phyloP scores from a whole-genome alignment of 306 rosid genomes.

The Fagus sylvatica region DNA sequence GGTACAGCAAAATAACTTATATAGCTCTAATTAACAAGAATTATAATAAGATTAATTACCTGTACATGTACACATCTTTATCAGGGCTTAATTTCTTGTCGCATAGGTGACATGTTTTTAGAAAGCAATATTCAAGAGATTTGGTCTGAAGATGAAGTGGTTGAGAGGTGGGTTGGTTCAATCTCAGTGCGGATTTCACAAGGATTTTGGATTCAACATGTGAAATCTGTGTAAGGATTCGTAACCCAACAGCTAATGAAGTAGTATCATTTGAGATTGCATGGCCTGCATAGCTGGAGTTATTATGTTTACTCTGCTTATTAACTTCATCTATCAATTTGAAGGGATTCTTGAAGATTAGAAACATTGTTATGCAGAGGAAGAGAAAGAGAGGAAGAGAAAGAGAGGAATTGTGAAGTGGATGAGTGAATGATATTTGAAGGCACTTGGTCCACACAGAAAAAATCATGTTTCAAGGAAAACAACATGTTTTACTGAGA shows the following conservation, averaged over 20 bases:
- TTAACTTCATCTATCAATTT: background rate
- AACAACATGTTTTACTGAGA: background rate
- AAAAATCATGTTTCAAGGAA: background rate
- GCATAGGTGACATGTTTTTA: slow-evolving; percentile 49
- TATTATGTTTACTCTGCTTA: background rate
- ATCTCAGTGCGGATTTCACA: slow-evolving; percentile 36
- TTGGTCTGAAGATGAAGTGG: background rate
- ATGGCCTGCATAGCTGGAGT: background rate
- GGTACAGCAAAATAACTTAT: too few species aligned
- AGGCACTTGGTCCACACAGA: background rate
- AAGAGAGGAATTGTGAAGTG: slow-evolving; percentile 11
- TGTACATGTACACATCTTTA: slow-evolving; percentile 58
- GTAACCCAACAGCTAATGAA: slow-evolving; percentile 36
- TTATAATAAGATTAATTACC: slow-evolving; percentile 22
- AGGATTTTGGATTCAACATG: slow-evolving; percentile 24
- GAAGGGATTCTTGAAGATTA: slow-evolving; percentile 19
- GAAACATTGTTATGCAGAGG: slow-evolving; percentile 6
- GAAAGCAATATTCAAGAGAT: slow-evolving; percentile 29
- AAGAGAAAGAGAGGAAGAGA: background rate
- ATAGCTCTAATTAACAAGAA: too few species aligned
- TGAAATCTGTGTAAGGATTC: slow-evolving; percentile 35
- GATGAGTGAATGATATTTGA: slow-evolving; percentile 9
- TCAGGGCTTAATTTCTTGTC: slow-evolving; percentile 41
- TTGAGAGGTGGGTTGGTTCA: slow-evolving; percentile 21
- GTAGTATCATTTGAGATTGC: background rate